A percentile compares a stretch with the other conserved stretches of the same genome.
Evolutionary conservation across 2,329 filamentous ascomycete species (phyloP).

Genomic region (Xylaria sp.): DNA sequence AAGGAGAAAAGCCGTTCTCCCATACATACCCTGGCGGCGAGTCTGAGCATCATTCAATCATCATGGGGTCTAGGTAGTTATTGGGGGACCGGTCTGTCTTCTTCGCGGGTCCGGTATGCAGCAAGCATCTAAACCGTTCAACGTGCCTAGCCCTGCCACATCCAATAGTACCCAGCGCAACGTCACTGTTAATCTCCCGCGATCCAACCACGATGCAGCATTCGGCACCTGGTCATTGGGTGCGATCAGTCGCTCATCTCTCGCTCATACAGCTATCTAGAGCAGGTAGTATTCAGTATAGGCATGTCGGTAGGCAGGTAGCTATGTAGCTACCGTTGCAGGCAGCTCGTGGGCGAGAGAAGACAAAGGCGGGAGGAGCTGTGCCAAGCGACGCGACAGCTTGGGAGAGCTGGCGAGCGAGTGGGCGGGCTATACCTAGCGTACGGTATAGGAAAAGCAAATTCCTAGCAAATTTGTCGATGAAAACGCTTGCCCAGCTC

Average conservation of each 20-base stretch:
- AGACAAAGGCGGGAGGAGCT: conserved; percentile 10
- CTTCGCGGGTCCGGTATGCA: conserved; percentile 19
- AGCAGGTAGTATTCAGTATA: too few relatives aligned
- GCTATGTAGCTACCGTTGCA: too few relatives aligned
- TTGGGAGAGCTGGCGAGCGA: conserved; percentile 7
- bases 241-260: conserved; percentile 26
- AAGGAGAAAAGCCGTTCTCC: background rate
- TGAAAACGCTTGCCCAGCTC: conserved; percentile 28
- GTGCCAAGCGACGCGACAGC: background rate
- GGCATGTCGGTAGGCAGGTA: too few relatives aligned
- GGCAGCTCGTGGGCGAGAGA: conserved; percentile 12
- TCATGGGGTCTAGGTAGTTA: conserved; percentile 5
- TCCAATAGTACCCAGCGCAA: conserved; percentile 40
- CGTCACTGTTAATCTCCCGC: conserved; percentile 48
- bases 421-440: background rate
- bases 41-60: background rate
- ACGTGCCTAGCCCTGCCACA: conserved; percentile 27
- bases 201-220: conserved; percentile 41
- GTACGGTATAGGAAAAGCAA: conserved; percentile 36
- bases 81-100: conserved; percentile 15
- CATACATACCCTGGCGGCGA: background rate
- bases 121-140: conserved; percentile 24
- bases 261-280: too few relatives aligned
- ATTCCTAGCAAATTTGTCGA: conserved; percentile 34
- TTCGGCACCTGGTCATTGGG: conserved; percentile 45